Conservation (phyloP, 2,329 filamentous ascomycete species). For the Xylariaceae sp. region DNA sequence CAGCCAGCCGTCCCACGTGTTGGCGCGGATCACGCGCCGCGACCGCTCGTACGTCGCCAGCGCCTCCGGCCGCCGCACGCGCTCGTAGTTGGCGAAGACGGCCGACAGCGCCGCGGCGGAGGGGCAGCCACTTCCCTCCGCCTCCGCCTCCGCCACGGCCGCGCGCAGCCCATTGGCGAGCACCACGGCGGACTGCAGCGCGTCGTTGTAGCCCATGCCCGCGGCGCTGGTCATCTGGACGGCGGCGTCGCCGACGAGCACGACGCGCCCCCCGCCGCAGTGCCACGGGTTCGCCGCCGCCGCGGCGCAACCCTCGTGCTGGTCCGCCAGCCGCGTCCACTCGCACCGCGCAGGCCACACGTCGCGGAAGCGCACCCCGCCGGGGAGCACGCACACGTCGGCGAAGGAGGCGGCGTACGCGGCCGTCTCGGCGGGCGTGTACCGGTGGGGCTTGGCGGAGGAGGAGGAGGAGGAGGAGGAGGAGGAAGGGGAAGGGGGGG, state of each 20-base stretch:
- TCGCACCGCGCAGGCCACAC: conserved; percentile 7
- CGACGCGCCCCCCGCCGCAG: conserved; percentile 9
- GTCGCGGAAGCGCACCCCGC: conserved; percentile 5
- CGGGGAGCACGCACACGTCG: conserved; percentile 10
- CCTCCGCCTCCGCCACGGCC: too few relatives aligned
- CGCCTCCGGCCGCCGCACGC: too few relatives aligned
- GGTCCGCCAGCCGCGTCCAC: conserved; percentile 9
- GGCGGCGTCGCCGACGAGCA: conserved; percentile 8
- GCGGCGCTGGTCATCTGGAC: conserved; percentile 9
- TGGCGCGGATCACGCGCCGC: too few relatives aligned
- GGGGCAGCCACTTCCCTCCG: not conserved
- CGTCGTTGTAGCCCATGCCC: conserved; percentile 10
- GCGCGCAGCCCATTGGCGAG: conserved; percentile 9
- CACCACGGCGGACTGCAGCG: conserved; percentile 6
- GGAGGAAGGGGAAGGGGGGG: too few relatives aligned
- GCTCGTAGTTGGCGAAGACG: too few relatives aligned
- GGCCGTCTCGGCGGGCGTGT: conserved; percentile 5
- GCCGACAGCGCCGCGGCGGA: too few relatives aligned
- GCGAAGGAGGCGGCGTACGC: conserved; percentile 9
- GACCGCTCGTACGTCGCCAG: too few relatives aligned
- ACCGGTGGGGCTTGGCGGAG: conserved; percentile 1
- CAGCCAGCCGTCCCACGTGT: too few relatives aligned
- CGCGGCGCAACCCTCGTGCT: conserved; percentile 6
- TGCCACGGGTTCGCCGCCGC: conserved; percentile 1
- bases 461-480: not conserved